Evolutionary conservation across 2,329 filamentous ascomycete species (phyloP).

Genomic region (Aaosphaeria pasadenensis): DNA sequence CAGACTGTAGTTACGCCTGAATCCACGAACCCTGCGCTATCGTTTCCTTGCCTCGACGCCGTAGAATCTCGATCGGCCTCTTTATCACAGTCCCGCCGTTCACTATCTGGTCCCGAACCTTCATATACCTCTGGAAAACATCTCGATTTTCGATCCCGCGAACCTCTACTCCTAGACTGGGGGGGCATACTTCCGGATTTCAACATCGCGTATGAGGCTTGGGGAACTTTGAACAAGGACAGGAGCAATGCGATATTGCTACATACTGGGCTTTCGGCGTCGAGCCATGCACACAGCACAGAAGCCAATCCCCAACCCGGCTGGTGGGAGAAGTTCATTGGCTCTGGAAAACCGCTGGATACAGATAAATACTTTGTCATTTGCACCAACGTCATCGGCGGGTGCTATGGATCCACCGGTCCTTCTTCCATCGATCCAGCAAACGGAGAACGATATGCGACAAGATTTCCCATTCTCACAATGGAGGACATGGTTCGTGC

Average conservation of each 20-base stretch:
- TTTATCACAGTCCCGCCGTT: constrained; percentile 60
- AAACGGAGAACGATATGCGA: constrained; percentile 85
- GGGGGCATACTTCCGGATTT: constrained; percentile 88
- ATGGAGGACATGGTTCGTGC: constrained; percentile 97
- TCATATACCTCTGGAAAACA: constrained; percentile 92
- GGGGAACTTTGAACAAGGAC: constrained; percentile 77
- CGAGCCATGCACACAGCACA: constrained; percentile 95
- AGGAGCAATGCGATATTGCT: constrained; percentile 86
- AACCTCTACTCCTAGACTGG: constrained; percentile 86
- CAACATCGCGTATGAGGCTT: constrained; percentile 88
- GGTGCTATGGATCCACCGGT: constrained; percentile 93
- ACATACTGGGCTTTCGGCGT: constrained; percentile 94
- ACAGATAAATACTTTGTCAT: constrained; percentile 91
- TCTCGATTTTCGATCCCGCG: constrained; percentile 67
- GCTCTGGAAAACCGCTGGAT: constrained; percentile 78
- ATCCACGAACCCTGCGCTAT: constrained; percentile 39
- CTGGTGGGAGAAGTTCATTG: constrained; percentile 99
- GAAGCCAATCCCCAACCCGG: constrained; percentile 79
- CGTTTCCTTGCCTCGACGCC: constrained; percentile 42
- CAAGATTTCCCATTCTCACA: constrained; percentile 90
- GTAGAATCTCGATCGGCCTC: constrained; percentile 56
- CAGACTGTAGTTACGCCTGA: constrained; percentile 13
- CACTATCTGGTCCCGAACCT: constrained; percentile 77
- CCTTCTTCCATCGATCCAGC: constrained; percentile 84
- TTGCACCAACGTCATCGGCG: constrained; percentile 94